Evolutionary conservation across 73 alveolate genomes (phyloP), one percentile per base, ranked within the genome.

Genomic region (Paramecium sexaurelia): DNA sequence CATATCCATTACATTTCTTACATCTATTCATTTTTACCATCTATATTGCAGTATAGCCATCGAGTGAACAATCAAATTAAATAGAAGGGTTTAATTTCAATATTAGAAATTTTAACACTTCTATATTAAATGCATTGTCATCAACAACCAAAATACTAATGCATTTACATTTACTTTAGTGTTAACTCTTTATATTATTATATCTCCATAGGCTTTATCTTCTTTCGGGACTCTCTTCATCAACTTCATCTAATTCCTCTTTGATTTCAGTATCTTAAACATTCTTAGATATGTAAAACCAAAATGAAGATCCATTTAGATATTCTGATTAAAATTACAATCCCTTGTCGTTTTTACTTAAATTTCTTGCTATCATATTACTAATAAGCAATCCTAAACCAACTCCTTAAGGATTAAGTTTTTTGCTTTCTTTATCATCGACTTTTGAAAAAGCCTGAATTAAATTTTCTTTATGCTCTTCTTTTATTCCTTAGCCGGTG

Each of bases 341-440:
- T 40, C 90, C 90, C 11, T 41, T 78, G 4, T 78, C 68, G 10
- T 43, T 40, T 24, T 17, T 19, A 20, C 35, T 41, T 45, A 78
- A 22, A 43, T 43, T 40, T 6, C 45, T 37, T 37, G 94, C 89
- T 7, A 88, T 41, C 55, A 47, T 67, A 43, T 51, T 88, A 67
- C 91, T 82, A 11, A 88, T 88, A 10, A 75, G 26, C 41, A 88
- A 68, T 26, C 94, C 94, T 11, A 88, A 37, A 3, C 94, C 94
- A 19, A 82, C 94, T 41, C 94, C 94, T 26, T 45, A 24, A 6
- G 89, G 55, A 69, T 88, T 88, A 6, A 88, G 73, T 43, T 27
- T 68, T 32, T 88, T 88, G 11, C 41, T 39, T 26, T 55, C 75
- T 41, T 55, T 35, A 43, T 40, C 61, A 22, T 40, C 47, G 13